Evolutionary conservation across 2,329 filamentous ascomycete species (phyloP), one percentile per base, ranked within the genome.

Genomic region (Fusarium vanettenii): DNA sequence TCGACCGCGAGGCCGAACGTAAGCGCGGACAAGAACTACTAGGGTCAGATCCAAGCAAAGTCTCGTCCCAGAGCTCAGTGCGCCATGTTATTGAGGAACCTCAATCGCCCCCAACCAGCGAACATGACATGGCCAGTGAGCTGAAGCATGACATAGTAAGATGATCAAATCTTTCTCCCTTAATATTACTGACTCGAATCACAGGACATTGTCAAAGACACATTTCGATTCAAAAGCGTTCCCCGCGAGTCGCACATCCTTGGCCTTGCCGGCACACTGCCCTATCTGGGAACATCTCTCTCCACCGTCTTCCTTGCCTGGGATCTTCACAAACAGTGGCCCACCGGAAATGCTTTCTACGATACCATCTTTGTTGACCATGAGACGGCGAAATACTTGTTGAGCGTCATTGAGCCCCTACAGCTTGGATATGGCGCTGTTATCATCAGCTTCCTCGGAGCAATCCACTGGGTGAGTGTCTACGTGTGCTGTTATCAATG

Each of bases 351-450:
- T 16, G 88, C 90, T 31, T 86, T 93, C 60, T 78, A 76, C 35
- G 79, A 83, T 52, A 35, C 75, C 22, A 80, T 95, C 64, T 80
- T 95, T 69, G 83, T 97, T 75, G 90, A 88, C 74, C 91, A 91
- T 60, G 90, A 95, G 60, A 92, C 90, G 4, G 95, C 95, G 3
- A 90, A 92, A 70, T 85, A 93, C 27, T 86, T 95, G 65, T 88
- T 98, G 11, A 89, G 92, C 75, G 82, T 95, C 18, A 87, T 98
- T 33, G 95, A 98, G 85, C 95, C 95, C 14, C 85, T 98, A 63
- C 96, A 98, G 84, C 89, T 98, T 64, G 95, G 95, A 69, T 98
- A 97, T 79, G 95, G 96, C 65, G 96, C 95, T 57, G 91, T 97
- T 67, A 97, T 98, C 79, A 93, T 98, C 78, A 97, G 95, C 31